Evolutionary conservation across 1,284 basidiomycete genomes (phyloP).

Genomic region (Trichosporon sp.): DNA sequence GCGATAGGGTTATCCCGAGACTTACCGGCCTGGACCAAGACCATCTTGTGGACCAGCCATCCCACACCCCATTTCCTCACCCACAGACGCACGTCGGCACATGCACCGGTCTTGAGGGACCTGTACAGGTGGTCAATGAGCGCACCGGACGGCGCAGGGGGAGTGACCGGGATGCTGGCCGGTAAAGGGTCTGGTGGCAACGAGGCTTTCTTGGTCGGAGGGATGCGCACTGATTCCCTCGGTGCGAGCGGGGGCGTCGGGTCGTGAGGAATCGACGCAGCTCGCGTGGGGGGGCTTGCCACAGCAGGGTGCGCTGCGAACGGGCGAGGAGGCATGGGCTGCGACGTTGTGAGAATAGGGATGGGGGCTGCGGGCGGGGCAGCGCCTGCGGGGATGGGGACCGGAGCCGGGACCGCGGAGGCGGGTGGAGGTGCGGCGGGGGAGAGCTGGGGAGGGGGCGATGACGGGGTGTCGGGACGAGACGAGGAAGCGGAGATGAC

Average conservation of each 20-base stretch:
- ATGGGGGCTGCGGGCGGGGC: background rate
- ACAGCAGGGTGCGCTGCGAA: background rate
- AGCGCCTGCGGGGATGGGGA: background rate
- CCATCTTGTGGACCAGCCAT: conserved; percentile 73
- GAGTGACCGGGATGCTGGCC: conserved; percentile 21
- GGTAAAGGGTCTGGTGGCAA: conserved; percentile 9
- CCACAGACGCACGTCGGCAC: conserved; percentile 69
- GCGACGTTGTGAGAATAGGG: background rate
- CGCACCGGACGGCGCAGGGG: conserved; percentile 20
- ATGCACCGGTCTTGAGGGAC: conserved; percentile 65
- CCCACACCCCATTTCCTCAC: conserved; percentile 69
- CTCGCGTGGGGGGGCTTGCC: background rate
- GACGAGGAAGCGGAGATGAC: conserved; percentile 1
- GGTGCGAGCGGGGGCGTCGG: conserved; percentile 8
- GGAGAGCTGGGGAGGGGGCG: background rate
- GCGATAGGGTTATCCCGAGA: conserved; percentile 15
- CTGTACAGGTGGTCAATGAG: conserved; percentile 61
- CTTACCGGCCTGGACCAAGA: conserved; percentile 77
- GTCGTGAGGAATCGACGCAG: conserved; percentile 10
- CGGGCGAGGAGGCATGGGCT: background rate
- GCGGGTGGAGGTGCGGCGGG: background rate
- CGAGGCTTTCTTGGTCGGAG: background rate
- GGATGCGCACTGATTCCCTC: background rate
- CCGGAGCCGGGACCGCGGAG: background rate
- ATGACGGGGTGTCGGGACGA: background rate